Conservation (phyloP, 2,329 filamentous ascomycete species). For the Sphaceloma murrayae region DNA sequence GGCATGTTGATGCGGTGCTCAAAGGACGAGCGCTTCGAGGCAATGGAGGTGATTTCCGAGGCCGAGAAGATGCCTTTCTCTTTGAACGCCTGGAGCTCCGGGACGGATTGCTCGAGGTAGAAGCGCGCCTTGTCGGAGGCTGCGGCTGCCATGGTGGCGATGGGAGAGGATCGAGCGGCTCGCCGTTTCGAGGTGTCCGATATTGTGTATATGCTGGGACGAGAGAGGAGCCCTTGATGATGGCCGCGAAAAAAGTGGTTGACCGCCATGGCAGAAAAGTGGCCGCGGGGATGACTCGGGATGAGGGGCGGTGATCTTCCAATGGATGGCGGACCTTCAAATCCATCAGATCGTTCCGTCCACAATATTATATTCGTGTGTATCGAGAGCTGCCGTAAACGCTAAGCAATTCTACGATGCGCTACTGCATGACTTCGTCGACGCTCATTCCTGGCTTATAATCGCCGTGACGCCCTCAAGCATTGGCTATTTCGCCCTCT, state of each 20-base stretch:
- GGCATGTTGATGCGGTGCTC: conserved; percentile 84
- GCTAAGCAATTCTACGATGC: too few relatives aligned
- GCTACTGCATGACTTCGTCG: too few relatives aligned
- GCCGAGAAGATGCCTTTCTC: conserved; percentile 81
- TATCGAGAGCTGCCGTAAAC: too few relatives aligned
- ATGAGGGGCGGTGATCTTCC: too few relatives aligned
- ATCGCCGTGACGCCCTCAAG: too few relatives aligned
- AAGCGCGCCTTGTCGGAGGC: conserved; percentile 91
- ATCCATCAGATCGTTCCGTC: too few relatives aligned
- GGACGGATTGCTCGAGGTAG: conserved; percentile 84
- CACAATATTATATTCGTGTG: too few relatives aligned
- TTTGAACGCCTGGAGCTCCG: conserved; percentile 85
- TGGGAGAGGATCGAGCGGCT: not conserved
- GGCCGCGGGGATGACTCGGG: not conserved
- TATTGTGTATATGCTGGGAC: not conserved
- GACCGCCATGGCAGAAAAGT: conserved; percentile 7
- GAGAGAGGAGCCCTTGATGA: not conserved
- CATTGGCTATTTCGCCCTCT: too few relatives aligned
- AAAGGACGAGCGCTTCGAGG: conserved; percentile 82
- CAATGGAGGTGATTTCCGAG: conserved; percentile 83
- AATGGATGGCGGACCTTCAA: too few relatives aligned
- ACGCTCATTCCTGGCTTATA: too few relatives aligned
- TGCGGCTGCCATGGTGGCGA: conserved; percentile 53
- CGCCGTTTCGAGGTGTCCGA: not conserved
- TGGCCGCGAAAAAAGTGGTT: conserved; percentile 2